A percentile compares a stretch with the other conserved stretches of the same genome.
These are phyloP conservation scores for Ceratocystis destructans DNA, from an alignment of 2,329 filamentous ascomycete species.

Conservation along the genomic window DNA sequence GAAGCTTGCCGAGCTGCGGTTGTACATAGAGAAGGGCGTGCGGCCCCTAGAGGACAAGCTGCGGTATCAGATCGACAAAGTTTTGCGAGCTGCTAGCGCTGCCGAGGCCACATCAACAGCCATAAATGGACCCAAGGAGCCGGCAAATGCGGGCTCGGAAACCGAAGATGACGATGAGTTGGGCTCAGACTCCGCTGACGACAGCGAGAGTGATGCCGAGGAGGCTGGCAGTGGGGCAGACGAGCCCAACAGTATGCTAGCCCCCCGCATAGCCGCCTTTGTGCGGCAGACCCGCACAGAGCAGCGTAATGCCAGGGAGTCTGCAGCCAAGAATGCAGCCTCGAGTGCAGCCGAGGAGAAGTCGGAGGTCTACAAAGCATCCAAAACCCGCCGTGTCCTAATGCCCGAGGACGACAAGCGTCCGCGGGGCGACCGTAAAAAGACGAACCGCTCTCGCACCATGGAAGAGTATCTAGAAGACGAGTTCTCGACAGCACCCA, in stretches of 20 bases:
- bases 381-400: slow-evolving; percentile 70
- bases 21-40: slow-evolving; percentile 87
- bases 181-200: slow-evolving; percentile 27
- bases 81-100: slow-evolving; percentile 74
- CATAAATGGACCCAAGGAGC: slow-evolving; percentile 15
- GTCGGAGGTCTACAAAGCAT: slow-evolving; percentile 70
- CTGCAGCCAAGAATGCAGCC: slow-evolving; percentile 20
- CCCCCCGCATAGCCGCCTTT: slow-evolving; percentile 15
- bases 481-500: slow-evolving; percentile 68
- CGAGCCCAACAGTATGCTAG: slow-evolving; percentile 18
- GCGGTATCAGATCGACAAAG: slow-evolving; percentile 92
- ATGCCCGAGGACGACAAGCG: slow-evolving; percentile 58
- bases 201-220: slow-evolving; percentile 23
- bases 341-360: slow-evolving; percentile 24
- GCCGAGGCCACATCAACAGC: slow-evolving; percentile 34
- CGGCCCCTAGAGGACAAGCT: slow-evolving; percentile 78
- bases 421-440: slow-evolving; percentile 41
- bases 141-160: slow-evolving; percentile 19
- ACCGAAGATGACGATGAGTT: slow-evolving; percentile 26
- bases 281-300: slow-evolving; percentile 15
- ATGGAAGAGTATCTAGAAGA: slow-evolving; percentile 84
- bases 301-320: slow-evolving; percentile 17
- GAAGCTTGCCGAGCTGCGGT: slow-evolving; percentile 79
- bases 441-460: slow-evolving; percentile 60
- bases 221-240: slow-evolving; percentile 21